These are phyloP conservation scores for Coprinopsis sp. DNA, from an alignment of 768 basidiomycete genomes.

Conservation along the genomic window DNA sequence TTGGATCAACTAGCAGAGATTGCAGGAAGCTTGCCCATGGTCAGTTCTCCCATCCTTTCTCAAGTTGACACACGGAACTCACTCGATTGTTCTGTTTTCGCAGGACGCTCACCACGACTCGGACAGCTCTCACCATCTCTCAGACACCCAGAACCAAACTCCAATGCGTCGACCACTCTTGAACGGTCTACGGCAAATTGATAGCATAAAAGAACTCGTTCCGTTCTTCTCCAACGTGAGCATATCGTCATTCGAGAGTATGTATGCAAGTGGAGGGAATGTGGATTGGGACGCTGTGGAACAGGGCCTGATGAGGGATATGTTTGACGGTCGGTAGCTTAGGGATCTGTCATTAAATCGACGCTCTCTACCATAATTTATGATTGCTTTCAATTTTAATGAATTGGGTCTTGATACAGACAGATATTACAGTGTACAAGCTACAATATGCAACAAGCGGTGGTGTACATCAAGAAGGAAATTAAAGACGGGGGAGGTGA, in stretches of 20 bases:
- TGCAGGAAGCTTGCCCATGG: constrained; percentile 59
- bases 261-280: constrained; percentile 76
- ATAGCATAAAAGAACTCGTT: constrained; percentile 80
- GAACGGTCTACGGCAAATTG: constrained; percentile 62
- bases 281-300: constrained; percentile 93
- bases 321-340: constrained; percentile 89
- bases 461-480: too few species aligned
- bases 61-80: neutral
- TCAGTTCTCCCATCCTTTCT: constrained; percentile 14
- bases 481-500: too few species aligned
- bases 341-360: too few species aligned
- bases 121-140: constrained; percentile 11
- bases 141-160: constrained; percentile 30
- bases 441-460: too few species aligned
- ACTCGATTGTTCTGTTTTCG: neutral
- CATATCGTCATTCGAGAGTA: constrained; percentile 83
- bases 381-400: too few species aligned
- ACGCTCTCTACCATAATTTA: too few species aligned
- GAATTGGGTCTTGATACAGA: too few species aligned
- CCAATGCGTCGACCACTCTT: constrained; percentile 74
- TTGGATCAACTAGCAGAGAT: constrained; percentile 89
- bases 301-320: constrained; percentile 71
- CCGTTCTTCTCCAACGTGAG: constrained; percentile 90
- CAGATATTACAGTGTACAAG: too few species aligned
- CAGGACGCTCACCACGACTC: constrained; percentile 22